phyloP scores from a whole-genome alignment of 805 yeast species.

The Hanseniaspora thailandica region DNA sequence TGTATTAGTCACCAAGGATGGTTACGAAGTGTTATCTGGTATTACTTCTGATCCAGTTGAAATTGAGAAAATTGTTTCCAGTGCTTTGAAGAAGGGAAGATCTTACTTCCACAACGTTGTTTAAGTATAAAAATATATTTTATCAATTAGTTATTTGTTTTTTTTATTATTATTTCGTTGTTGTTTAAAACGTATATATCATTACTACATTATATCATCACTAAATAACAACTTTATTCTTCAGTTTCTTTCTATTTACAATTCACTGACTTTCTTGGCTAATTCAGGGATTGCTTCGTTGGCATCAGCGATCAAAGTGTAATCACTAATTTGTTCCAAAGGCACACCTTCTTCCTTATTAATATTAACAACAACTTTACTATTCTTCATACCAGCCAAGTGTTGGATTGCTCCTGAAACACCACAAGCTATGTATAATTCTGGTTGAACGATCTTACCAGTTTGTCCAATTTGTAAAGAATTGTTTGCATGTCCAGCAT shows the following conservation, averaged over 20 bases:
- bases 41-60: conserved; percentile 81
- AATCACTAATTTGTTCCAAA: conserved; percentile 80
- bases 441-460: conserved; percentile 96
- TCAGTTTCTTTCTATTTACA: too few species aligned
- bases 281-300: conserved; percentile 83
- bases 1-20: conserved; percentile 60
- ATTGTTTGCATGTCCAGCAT: conserved; percentile 88
- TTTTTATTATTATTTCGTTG: too few species aligned
- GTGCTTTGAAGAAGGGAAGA: conserved; percentile 52
- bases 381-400: conserved; percentile 95
- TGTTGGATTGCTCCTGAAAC: conserved; percentile 97
- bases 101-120: conserved; percentile 51
- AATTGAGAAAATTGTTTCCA: conserved; percentile 61
- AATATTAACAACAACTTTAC: conserved; percentile 85
- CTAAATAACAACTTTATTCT: too few species aligned
- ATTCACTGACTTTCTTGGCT: conserved; percentile 47
- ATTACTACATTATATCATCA: not conserved
- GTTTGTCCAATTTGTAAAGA: conserved; percentile 97
- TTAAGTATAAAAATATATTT: conserved; percentile 17
- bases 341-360: conserved; percentile 93
- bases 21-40: conserved; percentile 69
- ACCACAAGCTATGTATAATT: conserved; percentile 84
- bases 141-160: too few species aligned
- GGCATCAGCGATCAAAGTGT: conserved; percentile 80
- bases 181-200: not conserved